phyloP scores from a whole-genome alignment of 257 asterid genomes.

The Solanum pimpinellifolium region DNA sequence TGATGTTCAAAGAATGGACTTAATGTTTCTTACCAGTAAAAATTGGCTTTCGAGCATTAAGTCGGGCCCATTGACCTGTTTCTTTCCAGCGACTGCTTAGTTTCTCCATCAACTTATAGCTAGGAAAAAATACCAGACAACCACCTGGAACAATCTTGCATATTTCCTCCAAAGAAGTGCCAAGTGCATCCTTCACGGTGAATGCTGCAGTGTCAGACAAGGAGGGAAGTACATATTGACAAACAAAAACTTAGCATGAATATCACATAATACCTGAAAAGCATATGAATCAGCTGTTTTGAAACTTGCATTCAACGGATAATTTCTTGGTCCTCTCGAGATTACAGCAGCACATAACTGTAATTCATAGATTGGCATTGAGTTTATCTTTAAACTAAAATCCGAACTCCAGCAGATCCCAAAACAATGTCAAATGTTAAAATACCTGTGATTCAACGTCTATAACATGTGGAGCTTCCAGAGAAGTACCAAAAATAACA shows the following conservation, averaged over 20 bases:
- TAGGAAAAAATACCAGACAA: constrained; percentile 91
- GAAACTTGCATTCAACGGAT: constrained; percentile 89
- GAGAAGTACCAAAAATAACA: constrained; percentile 70
- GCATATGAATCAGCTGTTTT: constrained; percentile 72
- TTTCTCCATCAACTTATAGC: constrained; percentile 90
- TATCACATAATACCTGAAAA: constrained; percentile 58
- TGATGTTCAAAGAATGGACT: background rate
- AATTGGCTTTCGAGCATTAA: constrained; percentile 69
- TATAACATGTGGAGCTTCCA: constrained; percentile 96
- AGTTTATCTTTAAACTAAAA: background rate
- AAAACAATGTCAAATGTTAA: background rate
- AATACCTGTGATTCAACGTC: constrained; percentile 81
- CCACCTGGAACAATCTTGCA: constrained; percentile 87
- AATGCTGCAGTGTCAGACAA: constrained; percentile 7
- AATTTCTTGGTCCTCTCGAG: constrained; percentile 71
- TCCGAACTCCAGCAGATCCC: constrained; percentile 2
- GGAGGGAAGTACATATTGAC: background rate
- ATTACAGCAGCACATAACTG: constrained; percentile 94
- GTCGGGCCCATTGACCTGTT: constrained; percentile 88
- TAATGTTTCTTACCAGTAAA: constrained; percentile 59
- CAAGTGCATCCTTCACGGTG: constrained; percentile 64
- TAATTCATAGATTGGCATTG: constrained; percentile 2
- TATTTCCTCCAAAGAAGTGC: constrained; percentile 78
- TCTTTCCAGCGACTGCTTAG: constrained; percentile 73
- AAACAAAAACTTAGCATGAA: background rate